phyloP scores from a whole-genome alignment of 1,284 basidiomycete species.

The Boletellus deceptivus region DNA sequence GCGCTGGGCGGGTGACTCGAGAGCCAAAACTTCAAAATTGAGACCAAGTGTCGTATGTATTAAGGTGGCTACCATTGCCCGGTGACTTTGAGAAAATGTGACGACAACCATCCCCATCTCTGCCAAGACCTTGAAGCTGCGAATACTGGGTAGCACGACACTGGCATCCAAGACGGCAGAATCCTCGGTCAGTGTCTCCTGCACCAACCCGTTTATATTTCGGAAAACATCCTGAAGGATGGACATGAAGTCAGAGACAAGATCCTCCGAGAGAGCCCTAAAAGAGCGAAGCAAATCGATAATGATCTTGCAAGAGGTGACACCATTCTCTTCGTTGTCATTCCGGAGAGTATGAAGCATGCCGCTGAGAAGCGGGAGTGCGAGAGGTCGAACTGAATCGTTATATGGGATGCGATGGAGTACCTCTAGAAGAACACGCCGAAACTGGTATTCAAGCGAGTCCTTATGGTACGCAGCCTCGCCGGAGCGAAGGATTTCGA shows the following conservation, averaged over 20 bases:
- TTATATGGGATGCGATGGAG: conserved; percentile 85
- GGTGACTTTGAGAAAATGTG: conserved; percentile 84
- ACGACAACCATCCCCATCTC: conserved; percentile 96
- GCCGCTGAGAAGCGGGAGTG: conserved; percentile 67
- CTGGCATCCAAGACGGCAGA: conserved; percentile 57
- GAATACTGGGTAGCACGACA: conserved; percentile 63
- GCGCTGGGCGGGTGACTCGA: conserved; percentile 88
- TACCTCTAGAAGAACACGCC: conserved; percentile 83
- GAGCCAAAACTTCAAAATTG: conserved; percentile 71
- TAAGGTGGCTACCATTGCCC: conserved; percentile 63
- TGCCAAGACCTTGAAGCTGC: conserved; percentile 92
- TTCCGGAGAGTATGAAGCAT: conserved; percentile 82
- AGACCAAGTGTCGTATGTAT: conserved; percentile 76
- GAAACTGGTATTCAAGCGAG: conserved; percentile 81
- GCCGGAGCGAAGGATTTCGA: conserved; percentile 76
- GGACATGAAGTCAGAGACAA: conserved; percentile 79
- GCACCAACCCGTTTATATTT: conserved; percentile 75
- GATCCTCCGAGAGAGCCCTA: conserved; percentile 74
- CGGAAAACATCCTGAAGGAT: conserved; percentile 76
- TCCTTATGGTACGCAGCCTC: conserved; percentile 80
- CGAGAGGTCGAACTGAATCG: conserved; percentile 75
- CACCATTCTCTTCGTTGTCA: conserved; percentile 97
- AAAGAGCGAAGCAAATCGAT: conserved; percentile 78
- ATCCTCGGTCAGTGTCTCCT: conserved; percentile 71
- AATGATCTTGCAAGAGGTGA: conserved; percentile 88